Conservation (phyloP, 306 rosid genomes). For the Rubus parviflorus region DNA sequence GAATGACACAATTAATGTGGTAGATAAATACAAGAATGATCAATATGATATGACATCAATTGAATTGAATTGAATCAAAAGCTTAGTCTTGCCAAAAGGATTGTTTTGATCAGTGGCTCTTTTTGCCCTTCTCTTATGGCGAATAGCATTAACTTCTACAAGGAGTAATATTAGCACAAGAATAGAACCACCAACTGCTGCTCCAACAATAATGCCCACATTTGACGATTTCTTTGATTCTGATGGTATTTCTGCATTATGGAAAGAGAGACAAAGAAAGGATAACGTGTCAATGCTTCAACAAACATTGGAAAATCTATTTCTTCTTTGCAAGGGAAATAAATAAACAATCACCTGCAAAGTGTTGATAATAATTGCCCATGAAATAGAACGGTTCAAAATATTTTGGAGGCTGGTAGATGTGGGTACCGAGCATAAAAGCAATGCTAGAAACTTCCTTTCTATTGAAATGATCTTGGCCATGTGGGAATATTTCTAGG, state of each 20-base stretch:
- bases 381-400: conserved; percentile 54
- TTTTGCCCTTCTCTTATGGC: conserved; percentile 47
- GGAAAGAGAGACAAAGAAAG: conserved; percentile 3
- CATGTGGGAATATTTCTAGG: conserved; percentile 53
- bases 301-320: background rate
- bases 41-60: background rate
- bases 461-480: conserved; percentile 41
- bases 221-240: conserved; percentile 21
- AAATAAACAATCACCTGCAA: conserved; percentile 16
- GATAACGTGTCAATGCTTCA: background rate
- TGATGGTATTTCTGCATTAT: conserved; percentile 3
- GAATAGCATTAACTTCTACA: conserved; percentile 48
- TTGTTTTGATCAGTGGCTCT: conserved; percentile 35
- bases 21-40: background rate
- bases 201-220: conserved; percentile 56
- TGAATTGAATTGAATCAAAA: background rate
- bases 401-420: conserved; percentile 27
- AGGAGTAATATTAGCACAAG: conserved; percentile 46
- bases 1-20: conserved; percentile 18
- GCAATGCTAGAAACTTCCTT: conserved; percentile 39
- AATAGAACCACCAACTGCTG: conserved; percentile 53
- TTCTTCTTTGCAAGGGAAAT: background rate
- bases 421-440: conserved; percentile 52
- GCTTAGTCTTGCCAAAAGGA: conserved; percentile 37
- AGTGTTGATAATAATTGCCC: background rate